phyloP scores from a whole-genome alignment of 2,329 filamentous ascomycete genomes.

The Colletotrichum echinochloae region DNA sequence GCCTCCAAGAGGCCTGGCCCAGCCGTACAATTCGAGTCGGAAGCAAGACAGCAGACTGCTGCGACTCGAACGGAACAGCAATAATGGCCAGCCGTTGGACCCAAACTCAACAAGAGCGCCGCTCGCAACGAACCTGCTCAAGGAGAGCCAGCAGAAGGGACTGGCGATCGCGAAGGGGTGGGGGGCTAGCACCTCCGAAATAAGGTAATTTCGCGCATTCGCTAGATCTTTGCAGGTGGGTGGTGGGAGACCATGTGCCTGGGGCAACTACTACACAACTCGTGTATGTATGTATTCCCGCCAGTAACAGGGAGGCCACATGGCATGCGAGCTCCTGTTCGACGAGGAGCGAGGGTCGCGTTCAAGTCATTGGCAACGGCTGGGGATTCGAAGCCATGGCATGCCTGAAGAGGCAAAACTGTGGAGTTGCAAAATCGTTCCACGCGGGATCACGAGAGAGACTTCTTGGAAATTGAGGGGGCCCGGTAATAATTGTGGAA shows the following conservation, averaged over 20 bases:
- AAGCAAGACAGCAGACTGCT: background rate
- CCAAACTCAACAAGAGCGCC: background rate
- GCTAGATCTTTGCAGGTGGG: constrained; percentile 30
- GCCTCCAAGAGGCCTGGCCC: background rate
- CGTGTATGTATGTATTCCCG: too few relatives aligned
- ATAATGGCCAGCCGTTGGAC: constrained; percentile 1
- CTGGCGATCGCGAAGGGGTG: constrained; percentile 4
- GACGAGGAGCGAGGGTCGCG: constrained; percentile 22
- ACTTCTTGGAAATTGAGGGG: constrained; percentile 30
- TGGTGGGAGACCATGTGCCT: constrained; percentile 17
- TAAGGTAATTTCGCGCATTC: constrained; percentile 36
- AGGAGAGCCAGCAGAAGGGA: constrained; percentile 11
- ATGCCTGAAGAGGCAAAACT: constrained; percentile 38
- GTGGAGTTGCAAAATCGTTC: constrained; percentile 37
- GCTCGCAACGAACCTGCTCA: constrained; percentile 3
- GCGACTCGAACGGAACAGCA: background rate
- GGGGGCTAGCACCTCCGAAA: constrained; percentile 22
- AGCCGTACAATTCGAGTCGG: background rate
- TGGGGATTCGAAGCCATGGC: constrained; percentile 14
- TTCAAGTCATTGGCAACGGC: constrained; percentile 16
- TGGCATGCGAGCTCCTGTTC: constrained; percentile 35
- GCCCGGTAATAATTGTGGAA: constrained; percentile 29
- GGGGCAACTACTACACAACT: background rate
- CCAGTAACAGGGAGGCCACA: constrained; percentile 38
- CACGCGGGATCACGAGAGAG: constrained; percentile 38